Evolutionary conservation across 306 rosid species (phyloP), one percentile per base, ranked within the genome.

Genomic region (Vigna hirtella): DNA sequence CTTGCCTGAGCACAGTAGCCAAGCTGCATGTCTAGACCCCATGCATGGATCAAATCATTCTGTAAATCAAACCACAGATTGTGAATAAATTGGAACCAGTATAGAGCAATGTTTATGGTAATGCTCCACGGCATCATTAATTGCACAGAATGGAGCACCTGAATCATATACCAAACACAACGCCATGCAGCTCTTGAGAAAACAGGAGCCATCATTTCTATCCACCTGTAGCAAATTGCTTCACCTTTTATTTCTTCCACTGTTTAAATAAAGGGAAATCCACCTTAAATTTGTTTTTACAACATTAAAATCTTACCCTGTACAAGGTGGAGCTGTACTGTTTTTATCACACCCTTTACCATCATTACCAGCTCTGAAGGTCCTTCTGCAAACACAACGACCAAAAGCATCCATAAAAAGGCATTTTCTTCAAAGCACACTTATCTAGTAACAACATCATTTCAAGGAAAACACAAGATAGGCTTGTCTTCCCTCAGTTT

Each of bases 151-250:
- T 42, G 52, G 36, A 83, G 48, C 59, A 90, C 98, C 94, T 94
- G 98, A 82, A 95, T 91, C 98, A 95, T 89, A 71, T 88, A 81
- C 98, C 98, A 95, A 40, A 86, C 97, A 20, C 98, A 95, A 22
- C 91, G 98, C 98, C 98, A 95, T 0, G 98, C 90, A 45, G 90
- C 84, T 88, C 68, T 83, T 9, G 98, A 95, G 77, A 95, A 95
- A 79, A 92, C 98, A 47, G 98, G 98, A 63, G 98, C 98, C 98
- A 95, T 95, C 91, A 95, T 85, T 88, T 95, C 98, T 78, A 95
- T 89, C 98, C 98, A 95, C 82, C 98, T 95, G 88, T 78, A 85
- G 72, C 61, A 80, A 64, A 70, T 26, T n/a, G 53, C 32, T 59
- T 83, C 28, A 50, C 69, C 59, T 82, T 61, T 11, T 30, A 28